phyloP scores from a whole-genome alignment of 73 alveolate species.

The Uronychia setigera region DNA sequence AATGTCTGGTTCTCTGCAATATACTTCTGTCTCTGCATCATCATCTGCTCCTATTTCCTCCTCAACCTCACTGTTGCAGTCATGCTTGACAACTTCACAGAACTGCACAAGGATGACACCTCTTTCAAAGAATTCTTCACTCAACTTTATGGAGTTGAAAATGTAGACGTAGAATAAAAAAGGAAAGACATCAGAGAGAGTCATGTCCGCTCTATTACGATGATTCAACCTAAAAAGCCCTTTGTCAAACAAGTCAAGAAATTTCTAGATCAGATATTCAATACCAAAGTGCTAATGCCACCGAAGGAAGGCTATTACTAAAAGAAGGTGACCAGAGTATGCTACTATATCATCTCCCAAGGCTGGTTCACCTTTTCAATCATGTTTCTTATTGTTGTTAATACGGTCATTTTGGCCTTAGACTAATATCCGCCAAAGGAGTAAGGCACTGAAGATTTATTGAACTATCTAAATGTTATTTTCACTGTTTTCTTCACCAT shows the following conservation, averaged over 20 bases:
- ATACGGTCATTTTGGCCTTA: slow-evolving; percentile 55
- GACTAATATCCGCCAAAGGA: slow-evolving; percentile 53
- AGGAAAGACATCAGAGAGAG: not conserved
- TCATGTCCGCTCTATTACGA: slow-evolving; percentile 18
- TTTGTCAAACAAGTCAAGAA: not conserved
- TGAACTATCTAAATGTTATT: slow-evolving; percentile 15
- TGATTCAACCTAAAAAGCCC: not conserved
- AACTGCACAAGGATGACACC: not conserved
- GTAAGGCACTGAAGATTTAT: not conserved
- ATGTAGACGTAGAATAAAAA: not conserved
- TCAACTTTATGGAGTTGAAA: not conserved
- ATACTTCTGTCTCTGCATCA: slow-evolving; percentile 13
- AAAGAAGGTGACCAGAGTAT: not conserved
- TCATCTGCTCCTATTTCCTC: slow-evolving; percentile 28
- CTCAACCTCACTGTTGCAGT: slow-evolving; percentile 40
- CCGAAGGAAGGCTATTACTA: not conserved
- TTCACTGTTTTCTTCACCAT: slow-evolving; percentile 33
- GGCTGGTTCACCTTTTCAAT: slow-evolving; percentile 21
- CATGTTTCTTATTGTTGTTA: slow-evolving; percentile 38
- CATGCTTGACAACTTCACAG: slow-evolving; percentile 27
- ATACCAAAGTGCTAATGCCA: not conserved
- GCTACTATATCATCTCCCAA: not conserved
- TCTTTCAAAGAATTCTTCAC: not conserved
- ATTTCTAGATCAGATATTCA: too few species aligned
- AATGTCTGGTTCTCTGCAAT: slow-evolving; percentile 5